Evolutionary conservation across 164 flowering plant genomes (phyloP), one percentile per base, ranked within the genome.

Genomic region (Vitis rotundifolia): DNA sequence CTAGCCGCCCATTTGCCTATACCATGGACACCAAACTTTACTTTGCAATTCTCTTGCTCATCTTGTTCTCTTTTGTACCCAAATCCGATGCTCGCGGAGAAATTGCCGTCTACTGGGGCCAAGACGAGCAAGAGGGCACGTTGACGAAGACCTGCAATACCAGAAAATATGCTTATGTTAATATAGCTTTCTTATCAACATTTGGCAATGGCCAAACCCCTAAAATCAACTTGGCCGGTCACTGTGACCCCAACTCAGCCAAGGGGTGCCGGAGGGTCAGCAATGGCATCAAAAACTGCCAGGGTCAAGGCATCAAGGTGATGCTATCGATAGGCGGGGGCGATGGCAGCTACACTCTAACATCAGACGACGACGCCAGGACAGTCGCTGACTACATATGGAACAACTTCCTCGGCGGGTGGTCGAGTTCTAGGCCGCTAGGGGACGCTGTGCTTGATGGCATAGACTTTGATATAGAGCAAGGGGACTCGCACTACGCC

Each of bases 381-480:
- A 29, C 62, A 28, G 71, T 78, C 3, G 79, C 81, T 0, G 26
- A 68, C 14, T 78, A 75, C 69, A 66, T 80, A 2, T 80, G 73
- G 72, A 70, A 72, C 52, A 75, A 75, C 58, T 80, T 51, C 64
- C 58, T 77, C 2, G 81, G 81, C 1, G 79, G 81, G 37, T 14
- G 16, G 3, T 75, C 79, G 0, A 2, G 15, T 3, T 66, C 66
- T 2, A 48, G 81, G 10, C 83, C 79, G 1, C 64, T 80, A 0
- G 81, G 81, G 14, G 76, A 69, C 18, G 79, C 77, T 11, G 66
- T 75, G 19, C 61, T 75, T 2, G 77, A 80, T 37, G 79, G 79
- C 11, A 60, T 80, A 9, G 81, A 80, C 59, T 80, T 77, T 31
- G 75, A 75, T 63, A 77, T 77, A 22, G 78, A 73, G 53, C 28